These are phyloP conservation scores for Prinsepia uniflora DNA, from an alignment of 306 rosid species.

Conservation along the genomic window DNA sequence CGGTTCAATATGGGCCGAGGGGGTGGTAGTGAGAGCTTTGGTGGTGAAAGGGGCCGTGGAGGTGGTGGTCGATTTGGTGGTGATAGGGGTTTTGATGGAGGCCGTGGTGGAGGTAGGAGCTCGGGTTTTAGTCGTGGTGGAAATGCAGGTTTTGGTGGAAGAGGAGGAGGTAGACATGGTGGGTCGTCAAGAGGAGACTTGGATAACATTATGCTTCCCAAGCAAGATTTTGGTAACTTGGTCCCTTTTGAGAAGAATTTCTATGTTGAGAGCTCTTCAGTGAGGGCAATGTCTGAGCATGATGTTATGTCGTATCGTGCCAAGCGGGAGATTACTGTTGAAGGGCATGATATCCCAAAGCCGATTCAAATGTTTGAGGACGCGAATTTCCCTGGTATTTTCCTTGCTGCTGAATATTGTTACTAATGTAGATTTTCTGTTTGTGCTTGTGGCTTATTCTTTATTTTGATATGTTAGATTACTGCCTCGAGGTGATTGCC, in stretches of 20 bases:
- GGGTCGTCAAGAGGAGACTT: conserved; percentile 68
- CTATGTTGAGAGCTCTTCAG: conserved; percentile 54
- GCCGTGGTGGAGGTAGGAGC: conserved; percentile 39
- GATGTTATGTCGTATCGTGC: conserved; percentile 56
- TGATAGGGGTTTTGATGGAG: conserved; percentile 22
- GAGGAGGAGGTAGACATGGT: conserved; percentile 62
- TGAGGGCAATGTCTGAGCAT: conserved; percentile 67
- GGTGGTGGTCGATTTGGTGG: conserved; percentile 24
- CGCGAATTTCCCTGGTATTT: conserved; percentile 77
- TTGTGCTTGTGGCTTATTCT: conserved; percentile 2
- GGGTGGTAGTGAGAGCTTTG: conserved; percentile 21
- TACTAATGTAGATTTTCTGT: background rate
- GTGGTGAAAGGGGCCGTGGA: conserved; percentile 24
- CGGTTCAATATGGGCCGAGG: conserved; percentile 63
- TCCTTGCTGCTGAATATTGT: conserved; percentile 5
- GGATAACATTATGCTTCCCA: conserved; percentile 65
- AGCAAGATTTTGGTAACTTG: conserved; percentile 71
- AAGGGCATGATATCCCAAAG: conserved; percentile 79
- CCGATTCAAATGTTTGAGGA: conserved; percentile 71
- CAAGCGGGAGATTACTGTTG: conserved; percentile 70
- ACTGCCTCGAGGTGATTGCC: conserved; percentile 79
- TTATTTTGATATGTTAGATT: conserved; percentile 42
- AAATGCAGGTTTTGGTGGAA: conserved; percentile 28
- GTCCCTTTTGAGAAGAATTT: conserved; percentile 89
- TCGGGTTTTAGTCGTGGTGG: conserved; percentile 42